Evolutionary conservation across 257 asterid species (phyloP).

Genomic region (Scutellaria baicalensis): DNA sequence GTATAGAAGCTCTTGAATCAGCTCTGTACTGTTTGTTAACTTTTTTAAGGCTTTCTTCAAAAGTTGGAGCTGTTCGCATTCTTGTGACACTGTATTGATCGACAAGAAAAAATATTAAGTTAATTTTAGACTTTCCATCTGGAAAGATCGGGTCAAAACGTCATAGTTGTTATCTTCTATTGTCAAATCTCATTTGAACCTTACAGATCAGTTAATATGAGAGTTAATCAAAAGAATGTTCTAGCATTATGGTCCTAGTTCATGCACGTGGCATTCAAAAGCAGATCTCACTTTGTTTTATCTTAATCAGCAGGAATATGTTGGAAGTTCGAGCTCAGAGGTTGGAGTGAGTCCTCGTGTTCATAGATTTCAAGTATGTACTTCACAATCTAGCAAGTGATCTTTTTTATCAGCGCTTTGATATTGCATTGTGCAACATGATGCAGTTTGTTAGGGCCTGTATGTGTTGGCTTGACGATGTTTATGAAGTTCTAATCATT

Average conservation of each 20-base stretch:
- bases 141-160: constrained; percentile 7
- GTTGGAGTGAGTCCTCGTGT: constrained; percentile 63
- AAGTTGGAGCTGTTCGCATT: background rate
- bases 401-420: background rate
- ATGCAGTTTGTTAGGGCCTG: background rate
- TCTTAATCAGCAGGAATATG: constrained; percentile 49
- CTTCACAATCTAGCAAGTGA: constrained; percentile 5
- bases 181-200: background rate
- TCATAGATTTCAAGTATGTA: constrained; percentile 71
- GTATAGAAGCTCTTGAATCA: constrained; percentile 28
- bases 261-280: background rate
- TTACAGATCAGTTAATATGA: background rate
- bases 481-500: constrained; percentile 2
- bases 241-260: background rate
- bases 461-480: constrained; percentile 10
- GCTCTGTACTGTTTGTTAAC: background rate
- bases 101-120: background rate
- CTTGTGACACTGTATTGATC: background rate
- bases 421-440: background rate
- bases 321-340: constrained; percentile 50
- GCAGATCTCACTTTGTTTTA: constrained; percentile 7
- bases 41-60: background rate
- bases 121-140: background rate
- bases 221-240: background rate
- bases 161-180: constrained; percentile 4